Evolutionary conservation across 2,329 filamentous ascomycete genomes (phyloP).

Genomic region (Neonectria coccinea): DNA sequence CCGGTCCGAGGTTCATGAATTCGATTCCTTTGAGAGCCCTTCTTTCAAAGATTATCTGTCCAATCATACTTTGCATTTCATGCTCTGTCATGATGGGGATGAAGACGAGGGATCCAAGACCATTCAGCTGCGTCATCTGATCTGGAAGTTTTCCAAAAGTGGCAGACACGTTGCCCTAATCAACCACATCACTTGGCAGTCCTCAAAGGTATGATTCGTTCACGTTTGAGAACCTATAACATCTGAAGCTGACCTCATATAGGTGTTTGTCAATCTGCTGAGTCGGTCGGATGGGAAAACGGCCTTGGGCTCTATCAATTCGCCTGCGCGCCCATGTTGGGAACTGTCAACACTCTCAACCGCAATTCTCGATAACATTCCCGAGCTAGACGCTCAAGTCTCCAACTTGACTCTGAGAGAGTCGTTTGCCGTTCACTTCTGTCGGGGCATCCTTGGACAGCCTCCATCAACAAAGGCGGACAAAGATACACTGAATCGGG

Average conservation of each 20-base stretch:
- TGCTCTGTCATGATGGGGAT: constrained; percentile 76
- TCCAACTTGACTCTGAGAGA: constrained; percentile 16
- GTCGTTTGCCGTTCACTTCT: constrained; percentile 30
- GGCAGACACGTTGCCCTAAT: constrained; percentile 73
- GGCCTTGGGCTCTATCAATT: constrained; percentile 1
- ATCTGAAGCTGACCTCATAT: constrained; percentile 7
- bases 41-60: constrained; percentile 68
- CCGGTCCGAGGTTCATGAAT: constrained; percentile 53
- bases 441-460: constrained; percentile 24
- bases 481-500: constrained; percentile 10
- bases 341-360: constrained; percentile 1
- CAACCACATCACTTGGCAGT: constrained; percentile 71
- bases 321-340: background rate
- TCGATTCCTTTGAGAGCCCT: constrained; percentile 59
- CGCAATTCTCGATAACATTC: background rate
- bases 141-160: constrained; percentile 60
- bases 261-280: constrained; percentile 36
- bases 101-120: constrained; percentile 50
- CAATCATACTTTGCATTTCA: constrained; percentile 69
- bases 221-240: background rate
- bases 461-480: background rate
- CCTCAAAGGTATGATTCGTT: constrained; percentile 66
- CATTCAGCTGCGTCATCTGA: constrained; percentile 56
- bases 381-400: background rate
- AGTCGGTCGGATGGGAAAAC: constrained; percentile 18